Percentiles rank a stretch among this genome's conserved stretches.
Conservation (phyloP, 305 asterid species). For the Plantago coronopus region DNA sequence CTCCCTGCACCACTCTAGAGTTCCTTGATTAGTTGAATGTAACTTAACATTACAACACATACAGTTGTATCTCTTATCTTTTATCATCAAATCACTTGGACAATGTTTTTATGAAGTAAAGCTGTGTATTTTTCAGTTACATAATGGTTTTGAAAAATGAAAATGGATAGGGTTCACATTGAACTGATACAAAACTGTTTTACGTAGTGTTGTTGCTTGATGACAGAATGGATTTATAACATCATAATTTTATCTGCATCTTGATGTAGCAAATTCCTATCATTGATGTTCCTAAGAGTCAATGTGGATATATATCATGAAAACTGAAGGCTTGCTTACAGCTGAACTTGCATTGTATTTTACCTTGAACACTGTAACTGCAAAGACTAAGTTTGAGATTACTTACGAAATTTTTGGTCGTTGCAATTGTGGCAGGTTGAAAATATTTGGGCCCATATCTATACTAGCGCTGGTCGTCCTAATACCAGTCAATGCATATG, state of each 20-base stretch:
- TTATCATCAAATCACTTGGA: not conserved
- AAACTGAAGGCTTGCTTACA: not conserved
- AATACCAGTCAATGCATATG: slow-evolving; percentile 85
- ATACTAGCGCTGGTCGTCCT: slow-evolving; percentile 69
- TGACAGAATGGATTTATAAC: not conserved
- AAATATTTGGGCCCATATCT: slow-evolving; percentile 81
- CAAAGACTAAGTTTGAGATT: slow-evolving; percentile 6
- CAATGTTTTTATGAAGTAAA: too few species aligned
- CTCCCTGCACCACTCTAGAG: too few species aligned
- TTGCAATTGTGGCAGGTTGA: slow-evolving; percentile 44
- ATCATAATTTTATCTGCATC: not conserved
- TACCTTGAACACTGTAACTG: slow-evolving; percentile 4
- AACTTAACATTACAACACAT: not conserved
- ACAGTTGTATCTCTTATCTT: not conserved
- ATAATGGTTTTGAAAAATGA: not conserved
- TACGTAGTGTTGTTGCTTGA: not conserved
- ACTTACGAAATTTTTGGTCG: slow-evolving; percentile 14
- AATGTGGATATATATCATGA: not conserved
- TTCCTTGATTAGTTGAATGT: too few species aligned
- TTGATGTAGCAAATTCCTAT: not conserved
- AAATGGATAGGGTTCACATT: not conserved
- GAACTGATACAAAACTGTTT: not conserved
- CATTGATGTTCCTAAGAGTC: not conserved
- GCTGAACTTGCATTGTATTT: not conserved
- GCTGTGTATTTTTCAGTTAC: not conserved